Evolutionary conservation across 805 yeast genomes (phyloP).

Genomic region (Zygoascus bituminiphila): DNA sequence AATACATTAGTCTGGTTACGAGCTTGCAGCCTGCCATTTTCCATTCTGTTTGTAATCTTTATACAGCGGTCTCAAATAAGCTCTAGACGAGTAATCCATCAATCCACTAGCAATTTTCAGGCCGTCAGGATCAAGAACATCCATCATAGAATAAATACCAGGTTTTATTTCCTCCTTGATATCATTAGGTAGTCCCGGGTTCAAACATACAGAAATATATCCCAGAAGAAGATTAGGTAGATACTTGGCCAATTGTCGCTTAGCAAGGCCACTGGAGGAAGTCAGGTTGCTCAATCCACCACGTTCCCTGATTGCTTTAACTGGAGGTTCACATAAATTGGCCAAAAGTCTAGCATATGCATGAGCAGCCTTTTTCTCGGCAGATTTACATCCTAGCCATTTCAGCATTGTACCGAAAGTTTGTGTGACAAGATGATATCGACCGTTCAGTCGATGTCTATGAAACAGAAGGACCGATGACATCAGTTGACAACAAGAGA

Average conservation of each 20-base stretch:
- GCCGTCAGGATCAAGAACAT: slow-evolving; percentile 60
- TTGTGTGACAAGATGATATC: slow-evolving; percentile 59
- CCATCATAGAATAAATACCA: slow-evolving; percentile 58
- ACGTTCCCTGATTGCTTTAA: slow-evolving; percentile 23
- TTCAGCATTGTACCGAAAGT: slow-evolving; percentile 45
- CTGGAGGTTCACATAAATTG: slow-evolving; percentile 68
- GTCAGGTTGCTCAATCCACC: slow-evolving; percentile 36
- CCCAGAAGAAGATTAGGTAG: slow-evolving; percentile 51
- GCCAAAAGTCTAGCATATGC: slow-evolving; percentile 53
- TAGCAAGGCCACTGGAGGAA: slow-evolving; percentile 47
- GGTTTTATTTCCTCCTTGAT: slow-evolving; percentile 43
- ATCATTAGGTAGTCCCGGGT: slow-evolving; percentile 37
- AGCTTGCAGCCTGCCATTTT: slow-evolving; percentile 63
- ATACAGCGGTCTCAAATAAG: slow-evolving; percentile 58
- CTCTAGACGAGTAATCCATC: slow-evolving; percentile 61
- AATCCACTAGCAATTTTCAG: slow-evolving; percentile 52
- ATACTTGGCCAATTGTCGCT: slow-evolving; percentile 54
- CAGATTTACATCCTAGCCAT: slow-evolving; percentile 30
- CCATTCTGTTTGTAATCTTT: slow-evolving; percentile 69
- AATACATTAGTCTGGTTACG: too few species aligned
- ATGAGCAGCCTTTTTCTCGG: slow-evolving; percentile 23
- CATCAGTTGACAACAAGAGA: slow-evolving; percentile 33
- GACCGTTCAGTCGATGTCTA: slow-evolving; percentile 57
- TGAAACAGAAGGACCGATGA: slow-evolving; percentile 60
- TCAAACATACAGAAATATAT: slow-evolving; percentile 49